Conservation (phyloP, 257 asterid genomes). For the Vinca minor region DNA sequence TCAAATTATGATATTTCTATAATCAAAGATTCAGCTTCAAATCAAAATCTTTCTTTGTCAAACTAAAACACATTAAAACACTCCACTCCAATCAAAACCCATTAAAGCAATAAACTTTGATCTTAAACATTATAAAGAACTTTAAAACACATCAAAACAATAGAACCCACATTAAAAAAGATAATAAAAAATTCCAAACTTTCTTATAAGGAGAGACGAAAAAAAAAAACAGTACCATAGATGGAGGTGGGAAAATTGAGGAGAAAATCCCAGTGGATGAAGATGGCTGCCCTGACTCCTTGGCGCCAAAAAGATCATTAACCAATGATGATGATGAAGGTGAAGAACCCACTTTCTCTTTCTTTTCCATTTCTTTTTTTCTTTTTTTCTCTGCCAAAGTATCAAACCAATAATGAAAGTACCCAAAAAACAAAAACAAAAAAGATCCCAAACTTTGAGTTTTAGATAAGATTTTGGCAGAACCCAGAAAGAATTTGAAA, state of each 20-base stretch:
- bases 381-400: background rate
- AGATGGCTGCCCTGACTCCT: constrained; percentile 21
- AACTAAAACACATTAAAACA: no score
- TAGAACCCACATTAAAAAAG: background rate
- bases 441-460: no score
- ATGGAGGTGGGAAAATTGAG: constrained; percentile 36
- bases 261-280: constrained; percentile 32
- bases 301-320: constrained; percentile 30
- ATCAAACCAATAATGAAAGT: background rate
- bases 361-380: constrained; percentile 23
- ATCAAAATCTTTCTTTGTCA: background rate
- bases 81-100: background rate
- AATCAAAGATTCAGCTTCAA: background rate
- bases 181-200: background rate
- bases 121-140: background rate
- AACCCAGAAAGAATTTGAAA: no score
- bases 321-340: constrained; percentile 26
- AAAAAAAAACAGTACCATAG: constrained; percentile 21
- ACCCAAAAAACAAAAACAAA: background rate
- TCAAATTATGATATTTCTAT: background rate
- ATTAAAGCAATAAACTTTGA: background rate
- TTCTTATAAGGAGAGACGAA: background rate
- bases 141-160: background rate
- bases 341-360: constrained; percentile 18
- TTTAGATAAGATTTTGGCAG: constrained; percentile 13